Percentiles rank a stretch among this genome's conserved stretches.
Conservation (phyloP, 2,329 filamentous ascomycete species). For the Thyridium curvatum region DNA sequence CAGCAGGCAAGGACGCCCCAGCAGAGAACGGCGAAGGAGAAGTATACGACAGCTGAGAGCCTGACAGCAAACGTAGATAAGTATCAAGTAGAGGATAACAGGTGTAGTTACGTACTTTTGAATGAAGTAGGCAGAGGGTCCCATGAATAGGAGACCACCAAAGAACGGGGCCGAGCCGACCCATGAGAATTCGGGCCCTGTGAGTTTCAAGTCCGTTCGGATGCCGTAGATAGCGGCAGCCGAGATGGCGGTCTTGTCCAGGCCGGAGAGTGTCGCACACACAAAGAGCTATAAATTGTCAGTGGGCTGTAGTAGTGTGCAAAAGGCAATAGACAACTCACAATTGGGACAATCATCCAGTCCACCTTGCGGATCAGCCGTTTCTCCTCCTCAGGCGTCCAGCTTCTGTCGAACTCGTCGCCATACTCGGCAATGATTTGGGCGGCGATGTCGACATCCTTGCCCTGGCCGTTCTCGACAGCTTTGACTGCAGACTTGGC, state of each 20-base stretch:
- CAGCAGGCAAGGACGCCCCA: conserved; percentile 13
- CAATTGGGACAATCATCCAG: conserved; percentile 11
- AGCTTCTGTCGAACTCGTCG: conserved; percentile 8
- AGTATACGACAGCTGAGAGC: conserved; percentile 7
- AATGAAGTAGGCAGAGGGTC: conserved; percentile 12
- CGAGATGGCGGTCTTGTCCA: conserved; percentile 16
- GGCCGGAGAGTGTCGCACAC: conserved; percentile 10
- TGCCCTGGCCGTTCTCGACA: conserved; percentile 14
- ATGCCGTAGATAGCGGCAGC: conserved; percentile 17
- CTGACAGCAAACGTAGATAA: background rate
- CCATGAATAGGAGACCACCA: conserved; percentile 14
- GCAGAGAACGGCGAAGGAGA: conserved; percentile 13
- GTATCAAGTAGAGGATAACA: no score
- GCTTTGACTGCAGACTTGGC: conserved; percentile 14
- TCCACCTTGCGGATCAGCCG: conserved; percentile 10
- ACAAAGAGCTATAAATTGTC: conserved; percentile 6
- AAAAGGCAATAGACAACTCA: conserved; percentile 1
- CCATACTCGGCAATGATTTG: conserved; percentile 16
- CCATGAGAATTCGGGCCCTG: conserved; percentile 19
- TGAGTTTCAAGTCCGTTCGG: conserved; percentile 12
- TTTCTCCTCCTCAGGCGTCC: conserved; percentile 11
- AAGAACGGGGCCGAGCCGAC: conserved; percentile 15
- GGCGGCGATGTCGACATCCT: conserved; percentile 17
- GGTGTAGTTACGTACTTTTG: conserved; percentile 3
- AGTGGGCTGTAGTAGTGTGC: background rate